phyloP scores from a whole-genome alignment of 257 asterid species.

The Leptodermis oblonga region DNA sequence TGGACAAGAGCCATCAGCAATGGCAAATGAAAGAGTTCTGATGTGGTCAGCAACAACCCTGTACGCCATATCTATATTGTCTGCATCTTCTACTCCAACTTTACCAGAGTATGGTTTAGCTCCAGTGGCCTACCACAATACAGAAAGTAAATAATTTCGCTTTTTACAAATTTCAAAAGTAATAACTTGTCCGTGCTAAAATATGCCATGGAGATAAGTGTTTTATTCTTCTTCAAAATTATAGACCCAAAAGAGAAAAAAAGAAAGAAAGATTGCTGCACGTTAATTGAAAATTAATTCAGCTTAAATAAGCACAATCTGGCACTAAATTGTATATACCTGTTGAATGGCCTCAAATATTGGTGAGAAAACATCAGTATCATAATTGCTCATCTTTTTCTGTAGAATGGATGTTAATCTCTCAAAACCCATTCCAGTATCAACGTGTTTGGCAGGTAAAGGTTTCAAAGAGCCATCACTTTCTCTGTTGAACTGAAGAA shows the following conservation, averaged over 20 bases:
- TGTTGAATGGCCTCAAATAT: conserved; percentile 78
- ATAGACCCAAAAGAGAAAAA: neutral
- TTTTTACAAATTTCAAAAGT: neutral
- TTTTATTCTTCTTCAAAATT: neutral
- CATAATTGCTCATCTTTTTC: conserved; percentile 94
- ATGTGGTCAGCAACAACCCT: conserved; percentile 99
- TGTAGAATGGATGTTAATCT: conserved; percentile 96
- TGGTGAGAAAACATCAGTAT: conserved; percentile 84
- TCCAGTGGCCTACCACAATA: conserved; percentile 59
- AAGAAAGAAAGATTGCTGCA: neutral
- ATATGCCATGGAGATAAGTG: neutral
- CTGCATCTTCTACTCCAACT: conserved; percentile 86
- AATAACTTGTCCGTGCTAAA: neutral
- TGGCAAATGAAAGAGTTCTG: conserved; percentile 93
- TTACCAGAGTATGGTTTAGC: conserved; percentile 77
- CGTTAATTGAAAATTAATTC: neutral
- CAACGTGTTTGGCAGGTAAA: conserved; percentile 92
- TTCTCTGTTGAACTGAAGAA: conserved; percentile 86
- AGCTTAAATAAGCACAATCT: neutral
- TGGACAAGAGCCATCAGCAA: conserved; percentile 99
- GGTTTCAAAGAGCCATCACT: conserved; percentile 80
- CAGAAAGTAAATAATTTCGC: neutral
- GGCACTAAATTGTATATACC: conserved; percentile 32
- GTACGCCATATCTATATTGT: conserved; percentile 90
- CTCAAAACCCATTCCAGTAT: conserved; percentile 99